Conservation (phyloP, 768 basidiomycete genomes). For the Cytidiella melzeri region DNA sequence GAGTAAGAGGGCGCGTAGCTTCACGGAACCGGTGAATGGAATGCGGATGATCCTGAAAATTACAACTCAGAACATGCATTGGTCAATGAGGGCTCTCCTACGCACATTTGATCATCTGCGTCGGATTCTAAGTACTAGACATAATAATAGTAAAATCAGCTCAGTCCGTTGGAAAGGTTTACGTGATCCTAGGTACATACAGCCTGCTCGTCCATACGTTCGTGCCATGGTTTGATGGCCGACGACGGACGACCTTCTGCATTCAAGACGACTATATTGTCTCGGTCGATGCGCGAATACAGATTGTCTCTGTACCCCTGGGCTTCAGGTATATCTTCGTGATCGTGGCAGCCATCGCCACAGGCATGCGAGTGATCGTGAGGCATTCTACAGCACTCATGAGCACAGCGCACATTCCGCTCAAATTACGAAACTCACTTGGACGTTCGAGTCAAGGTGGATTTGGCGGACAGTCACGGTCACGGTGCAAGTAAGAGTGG, state of each 20-base stretch:
- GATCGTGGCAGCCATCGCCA: conserved; percentile 49
- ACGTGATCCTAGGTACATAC: conserved; percentile 36
- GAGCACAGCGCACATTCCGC: no score
- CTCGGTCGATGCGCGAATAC: conserved; percentile 67
- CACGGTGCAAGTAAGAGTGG: no score
- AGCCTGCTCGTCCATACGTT: conserved; percentile 61
- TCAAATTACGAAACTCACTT: no score
- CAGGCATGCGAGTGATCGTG: conserved; percentile 54
- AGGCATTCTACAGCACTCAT: conserved; percentile 39
- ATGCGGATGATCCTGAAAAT: conserved; percentile 67
- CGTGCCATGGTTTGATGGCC: conserved; percentile 85
- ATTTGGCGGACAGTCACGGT: no score
- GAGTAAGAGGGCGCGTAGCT: conserved; percentile 72
- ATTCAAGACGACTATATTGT: conserved; percentile 80
- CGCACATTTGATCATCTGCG: conserved; percentile 84
- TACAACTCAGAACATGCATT: neutral
- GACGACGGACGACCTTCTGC: conserved; percentile 42
- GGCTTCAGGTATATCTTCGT: conserved; percentile 31
- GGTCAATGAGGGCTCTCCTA: neutral
- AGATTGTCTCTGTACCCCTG: conserved; percentile 63
- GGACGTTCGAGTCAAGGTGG: no score
- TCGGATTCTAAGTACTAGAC: conserved; percentile 79
- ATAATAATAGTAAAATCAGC: neutral
- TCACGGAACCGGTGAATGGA: conserved; percentile 85
- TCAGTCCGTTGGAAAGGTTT: neutral